These are phyloP conservation scores for Inosperma sp. DNA, from an alignment of 768 basidiomycete genomes.

Conservation along the genomic window DNA sequence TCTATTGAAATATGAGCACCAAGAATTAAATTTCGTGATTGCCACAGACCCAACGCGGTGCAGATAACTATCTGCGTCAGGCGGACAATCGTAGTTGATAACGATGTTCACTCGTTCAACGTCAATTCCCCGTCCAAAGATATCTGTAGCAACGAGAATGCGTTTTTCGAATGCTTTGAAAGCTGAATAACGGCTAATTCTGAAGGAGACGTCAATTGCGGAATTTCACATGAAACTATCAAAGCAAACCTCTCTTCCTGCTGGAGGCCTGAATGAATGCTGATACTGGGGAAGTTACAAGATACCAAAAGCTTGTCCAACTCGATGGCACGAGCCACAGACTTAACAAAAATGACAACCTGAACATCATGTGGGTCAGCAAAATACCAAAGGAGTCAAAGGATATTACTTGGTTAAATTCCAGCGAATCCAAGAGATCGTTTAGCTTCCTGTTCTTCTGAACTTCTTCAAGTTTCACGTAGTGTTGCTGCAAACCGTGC, in stretches of 20 bases:
- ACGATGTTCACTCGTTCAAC: conserved; percentile 99
- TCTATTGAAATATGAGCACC: conserved; percentile 32
- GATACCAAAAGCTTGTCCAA: conserved; percentile 93
- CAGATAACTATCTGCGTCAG: conserved; percentile 96
- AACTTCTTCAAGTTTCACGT: conserved; percentile 92
- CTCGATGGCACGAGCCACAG: conserved; percentile 93
- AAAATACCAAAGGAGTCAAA: neutral
- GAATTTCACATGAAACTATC: conserved; percentile 9
- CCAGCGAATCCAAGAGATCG: conserved; percentile 89
- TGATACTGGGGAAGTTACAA: conserved; percentile 98
- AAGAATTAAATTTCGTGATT: neutral
- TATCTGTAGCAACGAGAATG: conserved; percentile 97
- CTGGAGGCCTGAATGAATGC: conserved; percentile 89
- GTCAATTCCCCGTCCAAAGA: conserved; percentile 99
- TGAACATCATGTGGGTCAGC: conserved; percentile 27
- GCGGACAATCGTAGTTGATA: conserved; percentile 97
- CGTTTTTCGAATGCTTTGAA: conserved; percentile 99
- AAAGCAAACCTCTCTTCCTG: conserved; percentile 98
- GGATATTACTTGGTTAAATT: conserved; percentile 88
- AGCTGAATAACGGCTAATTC: conserved; percentile 91
- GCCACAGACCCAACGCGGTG: conserved; percentile 87
- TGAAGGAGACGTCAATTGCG: conserved; percentile 26
- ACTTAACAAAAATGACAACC: conserved; percentile 99
- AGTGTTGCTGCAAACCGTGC: conserved; percentile 98
- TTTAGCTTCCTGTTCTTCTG: conserved; percentile 97